Evolutionary conservation across 2,329 filamentous ascomycete genomes (phyloP).

Genomic region (Endothia cerciana): DNA sequence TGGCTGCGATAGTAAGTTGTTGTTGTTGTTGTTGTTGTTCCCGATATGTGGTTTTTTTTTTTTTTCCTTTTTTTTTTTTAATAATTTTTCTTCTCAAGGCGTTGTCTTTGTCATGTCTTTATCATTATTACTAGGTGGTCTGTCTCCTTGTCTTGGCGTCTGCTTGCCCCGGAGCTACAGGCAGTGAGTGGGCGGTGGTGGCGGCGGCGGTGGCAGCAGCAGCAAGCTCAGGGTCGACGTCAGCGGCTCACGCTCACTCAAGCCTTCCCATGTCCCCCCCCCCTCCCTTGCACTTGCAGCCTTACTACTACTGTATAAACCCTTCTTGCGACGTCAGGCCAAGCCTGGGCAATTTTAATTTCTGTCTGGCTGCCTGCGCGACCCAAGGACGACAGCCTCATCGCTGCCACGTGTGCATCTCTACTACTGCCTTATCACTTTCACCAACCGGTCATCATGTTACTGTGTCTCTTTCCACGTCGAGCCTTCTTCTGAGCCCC

Average conservation of each 20-base stretch:
- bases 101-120: no score
- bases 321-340: not conserved
- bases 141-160: no score
- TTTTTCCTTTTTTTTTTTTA: not conserved
- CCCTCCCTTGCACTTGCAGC: not conserved
- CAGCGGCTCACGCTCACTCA: not conserved
- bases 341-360: not conserved
- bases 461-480: not conserved
- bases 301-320: no score
- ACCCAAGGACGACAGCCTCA: not conserved
- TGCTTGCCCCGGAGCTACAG: no score
- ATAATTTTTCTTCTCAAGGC: no score
- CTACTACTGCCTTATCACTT: not conserved
- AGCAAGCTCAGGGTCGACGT: constrained; percentile 10
- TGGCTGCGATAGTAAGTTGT: constrained; percentile 29
- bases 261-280: no score
- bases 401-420: not conserved
- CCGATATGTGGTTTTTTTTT: not conserved
- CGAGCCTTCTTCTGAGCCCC: constrained; percentile 9
- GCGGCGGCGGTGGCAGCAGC: not conserved
- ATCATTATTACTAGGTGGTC: not conserved
- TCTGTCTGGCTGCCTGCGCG: not conserved
- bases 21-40: not conserved
- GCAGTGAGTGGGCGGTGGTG: not conserved
- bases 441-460: constrained; percentile 14